Evolutionary conservation across 2,329 filamentous ascomycete species (phyloP).

Genomic region (Dothiorella sarmentorum): DNA sequence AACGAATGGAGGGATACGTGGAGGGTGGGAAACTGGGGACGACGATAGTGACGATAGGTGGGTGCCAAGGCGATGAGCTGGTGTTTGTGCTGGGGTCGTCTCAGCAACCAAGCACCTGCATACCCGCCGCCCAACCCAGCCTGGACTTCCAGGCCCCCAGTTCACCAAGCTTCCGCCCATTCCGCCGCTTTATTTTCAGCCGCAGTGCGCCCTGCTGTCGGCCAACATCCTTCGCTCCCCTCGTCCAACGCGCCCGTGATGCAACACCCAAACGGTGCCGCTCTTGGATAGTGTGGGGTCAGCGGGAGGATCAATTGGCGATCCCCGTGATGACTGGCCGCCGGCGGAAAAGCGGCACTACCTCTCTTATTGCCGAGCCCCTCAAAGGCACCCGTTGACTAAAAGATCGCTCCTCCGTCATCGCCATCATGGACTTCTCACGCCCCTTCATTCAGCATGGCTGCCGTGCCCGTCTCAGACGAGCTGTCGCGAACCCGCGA

Average conservation of each 20-base stretch:
- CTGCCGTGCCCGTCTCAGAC: neutral
- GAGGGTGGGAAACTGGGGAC: constrained; percentile 4
- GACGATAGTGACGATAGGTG: constrained; percentile 1
- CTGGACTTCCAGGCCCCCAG: neutral
- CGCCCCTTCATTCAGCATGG: neutral
- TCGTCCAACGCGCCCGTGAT: neutral
- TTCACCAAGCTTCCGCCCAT: neutral
- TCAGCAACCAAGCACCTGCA: neutral
- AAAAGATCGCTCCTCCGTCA: neutral
- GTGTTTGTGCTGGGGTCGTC: constrained; percentile 5
- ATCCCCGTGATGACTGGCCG: neutral
- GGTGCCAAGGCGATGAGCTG: neutral
- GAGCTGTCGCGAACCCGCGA: neutral
- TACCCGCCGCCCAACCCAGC: neutral
- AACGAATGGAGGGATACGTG: constrained; percentile 6
- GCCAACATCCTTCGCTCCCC: neutral
- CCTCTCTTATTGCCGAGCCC: constrained; percentile 1
- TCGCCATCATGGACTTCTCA: neutral
- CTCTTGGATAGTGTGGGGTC: neutral
- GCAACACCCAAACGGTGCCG: neutral
- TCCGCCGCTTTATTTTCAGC: neutral
- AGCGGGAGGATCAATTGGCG: constrained; percentile 3
- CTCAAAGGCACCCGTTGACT: neutral
- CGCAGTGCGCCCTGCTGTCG: neutral
- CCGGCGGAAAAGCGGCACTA: neutral